Evolutionary conservation across 768 basidiomycete species (phyloP).

Genomic region (Candolleomyces aberdarensis): DNA sequence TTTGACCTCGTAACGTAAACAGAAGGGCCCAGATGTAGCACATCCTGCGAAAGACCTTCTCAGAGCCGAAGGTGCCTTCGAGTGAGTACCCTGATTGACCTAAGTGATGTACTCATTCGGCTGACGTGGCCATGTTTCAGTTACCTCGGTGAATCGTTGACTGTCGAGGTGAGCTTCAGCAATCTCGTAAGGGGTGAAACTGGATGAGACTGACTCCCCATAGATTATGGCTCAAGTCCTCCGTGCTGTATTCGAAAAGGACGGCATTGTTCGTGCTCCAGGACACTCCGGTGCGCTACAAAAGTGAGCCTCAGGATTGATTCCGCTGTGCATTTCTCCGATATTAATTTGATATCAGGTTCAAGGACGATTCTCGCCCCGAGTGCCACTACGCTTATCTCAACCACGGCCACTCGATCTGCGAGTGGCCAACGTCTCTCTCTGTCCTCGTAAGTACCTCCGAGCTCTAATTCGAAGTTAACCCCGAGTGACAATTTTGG

Average conservation of each 20-base stretch:
- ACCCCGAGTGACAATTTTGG: too few species aligned
- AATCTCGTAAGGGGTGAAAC: not conserved
- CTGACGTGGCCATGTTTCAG: constrained; percentile 41
- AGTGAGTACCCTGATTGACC: not conserved
- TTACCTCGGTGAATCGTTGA: constrained; percentile 47
- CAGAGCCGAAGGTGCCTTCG: constrained; percentile 8
- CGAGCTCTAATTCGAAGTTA: not conserved
- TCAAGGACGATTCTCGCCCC: constrained; percentile 44
- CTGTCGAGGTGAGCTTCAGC: constrained; percentile 43
- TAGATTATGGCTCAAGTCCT: constrained; percentile 60
- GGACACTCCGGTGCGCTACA: constrained; percentile 63
- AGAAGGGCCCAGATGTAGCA: not conserved
- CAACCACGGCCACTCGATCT: constrained; percentile 41
- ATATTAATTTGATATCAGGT: constrained; percentile 30
- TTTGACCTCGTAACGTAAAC: not conserved
- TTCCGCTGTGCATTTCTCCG: too few species aligned
- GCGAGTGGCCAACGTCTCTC: constrained; percentile 70
- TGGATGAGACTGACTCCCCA: not conserved
- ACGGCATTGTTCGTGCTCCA: constrained; percentile 62
- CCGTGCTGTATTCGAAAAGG: constrained; percentile 57
- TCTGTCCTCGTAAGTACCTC: constrained; percentile 27
- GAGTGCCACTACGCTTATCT: constrained; percentile 57
- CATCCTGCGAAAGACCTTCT: not conserved
- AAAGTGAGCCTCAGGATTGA: constrained; percentile 31
- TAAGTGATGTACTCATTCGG: constrained; percentile 13